Conservation (phyloP, 1,139 yeast species). For the Yamadazyma oceani region DNA sequence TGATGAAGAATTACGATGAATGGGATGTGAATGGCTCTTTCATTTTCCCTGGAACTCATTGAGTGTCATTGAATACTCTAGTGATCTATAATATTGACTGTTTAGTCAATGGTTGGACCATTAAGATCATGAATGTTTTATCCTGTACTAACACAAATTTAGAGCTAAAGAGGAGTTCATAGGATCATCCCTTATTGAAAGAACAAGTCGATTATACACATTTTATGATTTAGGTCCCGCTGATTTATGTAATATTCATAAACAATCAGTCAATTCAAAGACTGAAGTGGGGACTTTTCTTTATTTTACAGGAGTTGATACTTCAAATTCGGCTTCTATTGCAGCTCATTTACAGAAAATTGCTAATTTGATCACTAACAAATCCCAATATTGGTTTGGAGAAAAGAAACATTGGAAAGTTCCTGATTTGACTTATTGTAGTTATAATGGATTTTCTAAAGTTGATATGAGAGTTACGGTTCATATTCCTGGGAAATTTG, state of each 20-base stretch:
- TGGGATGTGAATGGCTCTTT: not conserved
- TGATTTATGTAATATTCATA: conserved; percentile 75
- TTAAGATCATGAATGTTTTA: no score
- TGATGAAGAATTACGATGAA: not conserved
- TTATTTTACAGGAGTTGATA: conserved; percentile 58
- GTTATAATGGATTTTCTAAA: conserved; percentile 57
- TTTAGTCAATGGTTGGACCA: no score
- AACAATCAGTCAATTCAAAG: conserved; percentile 43
- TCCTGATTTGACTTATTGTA: conserved; percentile 56
- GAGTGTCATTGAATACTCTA: no score
- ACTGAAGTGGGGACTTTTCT: conserved; percentile 52
- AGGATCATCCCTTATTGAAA: conserved; percentile 51
- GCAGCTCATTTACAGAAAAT: conserved; percentile 77
- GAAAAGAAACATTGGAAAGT: conserved; percentile 77
- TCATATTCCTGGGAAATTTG: conserved; percentile 62
- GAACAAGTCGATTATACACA: conserved; percentile 50
- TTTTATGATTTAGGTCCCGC: conserved; percentile 78
- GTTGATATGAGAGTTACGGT: conserved; percentile 72
- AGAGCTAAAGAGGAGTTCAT: conserved; percentile 50
- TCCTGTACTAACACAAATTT: conserved; percentile 12
- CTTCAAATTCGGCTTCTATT: conserved; percentile 56
- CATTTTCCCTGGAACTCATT: not conserved
- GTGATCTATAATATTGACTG: no score
- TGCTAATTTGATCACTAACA: conserved; percentile 64
- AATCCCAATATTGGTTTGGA: conserved; percentile 58